These are phyloP conservation scores for Leptographium lundbergii DNA, from an alignment of 2,329 filamentous ascomycete genomes.

Conservation along the genomic window DNA sequence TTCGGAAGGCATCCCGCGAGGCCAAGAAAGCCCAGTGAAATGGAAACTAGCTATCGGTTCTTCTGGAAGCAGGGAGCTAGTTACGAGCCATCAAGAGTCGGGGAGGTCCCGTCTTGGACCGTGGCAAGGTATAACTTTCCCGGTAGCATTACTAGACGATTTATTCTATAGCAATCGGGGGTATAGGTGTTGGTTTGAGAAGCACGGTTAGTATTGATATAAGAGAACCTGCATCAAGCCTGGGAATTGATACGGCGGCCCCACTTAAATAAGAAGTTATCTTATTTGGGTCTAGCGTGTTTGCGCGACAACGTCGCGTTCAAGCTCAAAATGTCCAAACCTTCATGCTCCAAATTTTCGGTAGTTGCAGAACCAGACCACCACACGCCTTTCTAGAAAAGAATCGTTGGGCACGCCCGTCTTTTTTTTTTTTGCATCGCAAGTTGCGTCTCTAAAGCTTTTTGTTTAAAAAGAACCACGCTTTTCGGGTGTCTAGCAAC, in stretches of 20 bases:
- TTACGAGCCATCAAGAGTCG: background rate
- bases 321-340: slow-evolving; percentile 7
- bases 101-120: too few relatives aligned
- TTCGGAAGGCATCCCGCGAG: slow-evolving; percentile 74
- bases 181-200: too few relatives aligned
- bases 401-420: background rate
- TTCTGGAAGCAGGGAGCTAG: background rate
- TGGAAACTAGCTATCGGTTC: background rate
- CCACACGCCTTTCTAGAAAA: background rate
- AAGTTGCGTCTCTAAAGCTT: background rate
- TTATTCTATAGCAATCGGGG: too few relatives aligned
- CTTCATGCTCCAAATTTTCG: background rate
- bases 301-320: slow-evolving; percentile 17
- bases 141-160: too few relatives aligned
- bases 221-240: too few relatives aligned
- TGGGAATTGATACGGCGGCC: too few relatives aligned
- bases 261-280: too few relatives aligned
- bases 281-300: slow-evolving; percentile 12
- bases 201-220: too few relatives aligned
- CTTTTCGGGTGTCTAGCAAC: background rate
- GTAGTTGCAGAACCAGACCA: slow-evolving; percentile 2
- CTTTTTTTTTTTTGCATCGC: background rate
- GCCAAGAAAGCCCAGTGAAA: slow-evolving; percentile 45
- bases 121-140: too few relatives aligned
- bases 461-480: background rate